Evolutionary conservation across 2,329 filamentous ascomycete genomes (phyloP), one percentile per base, ranked within the genome.

Genomic region (Pseudocercospora pini-densiflorae): DNA sequence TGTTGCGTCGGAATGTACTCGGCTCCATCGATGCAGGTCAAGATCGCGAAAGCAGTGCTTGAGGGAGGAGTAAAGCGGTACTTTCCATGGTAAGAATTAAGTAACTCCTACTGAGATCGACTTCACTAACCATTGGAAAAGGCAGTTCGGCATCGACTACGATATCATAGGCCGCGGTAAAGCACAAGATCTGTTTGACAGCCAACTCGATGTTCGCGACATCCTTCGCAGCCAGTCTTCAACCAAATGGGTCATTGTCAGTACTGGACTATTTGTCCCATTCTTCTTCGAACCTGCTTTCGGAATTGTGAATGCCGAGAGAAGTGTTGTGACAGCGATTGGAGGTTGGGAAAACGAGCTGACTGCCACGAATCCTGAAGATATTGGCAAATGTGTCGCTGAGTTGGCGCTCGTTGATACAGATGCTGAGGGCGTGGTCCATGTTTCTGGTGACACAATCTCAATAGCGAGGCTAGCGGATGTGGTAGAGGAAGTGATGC

Each of bases 81-180:
- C 73, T 83, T 92, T 19, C 90, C 90, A 0, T 92, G 90, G 90
- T 31, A 33, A 31, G 24, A 2, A 31, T 24, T 14, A 19, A 5
- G 3, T 9, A 14, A 1, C 2, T 16, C 14, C 16, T 2, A 5
- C 47, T 9, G 12, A 2, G 5, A 14, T 5, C 12, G 6, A 7
- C 9, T 1, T 14, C 7, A 51, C 21, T 51, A 2, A 51, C 10
- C 19, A 9, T 14, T 27, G 5, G 5, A 14, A 7, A 10, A 55
- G 51, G 51, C 90, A 92, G 76, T 92, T 89, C 75, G 90, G 90
- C 0, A 86, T 91, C 24, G 88, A 92, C 74, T 92, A 92, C 77
- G 89, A 92, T 64, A 75, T 80, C 29, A 86, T 91, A 16, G 88
- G 88, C 0, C 76, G 79, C 0, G 85, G 85, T 0, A 87, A 85